A percentile compares a stretch with the other conserved stretches of the same genome.
Conservation (phyloP, 805 yeast genomes). For the Candida coleopterorum region DNA sequence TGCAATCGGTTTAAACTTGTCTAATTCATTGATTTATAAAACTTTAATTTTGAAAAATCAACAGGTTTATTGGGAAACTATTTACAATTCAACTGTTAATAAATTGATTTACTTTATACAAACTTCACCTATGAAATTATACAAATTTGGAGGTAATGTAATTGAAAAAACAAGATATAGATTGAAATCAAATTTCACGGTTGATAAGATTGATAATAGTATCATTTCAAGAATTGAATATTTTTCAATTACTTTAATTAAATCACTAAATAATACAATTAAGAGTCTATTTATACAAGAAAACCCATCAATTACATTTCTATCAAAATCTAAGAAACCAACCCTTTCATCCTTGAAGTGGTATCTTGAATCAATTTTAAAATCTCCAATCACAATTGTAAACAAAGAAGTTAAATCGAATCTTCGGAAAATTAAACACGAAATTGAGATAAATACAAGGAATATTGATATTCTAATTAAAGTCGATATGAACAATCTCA, state of each 20-base stretch:
- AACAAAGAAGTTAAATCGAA: conserved; percentile 23
- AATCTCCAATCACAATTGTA: conserved; percentile 18
- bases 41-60: conserved; percentile 30
- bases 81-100: conserved; percentile 19
- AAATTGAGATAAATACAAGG: conserved; percentile 20
- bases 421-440: conserved; percentile 15
- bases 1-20: conserved; percentile 21
- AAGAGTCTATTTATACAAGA: conserved; percentile 9
- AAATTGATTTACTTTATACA: conserved; percentile 32
- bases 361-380: conserved; percentile 9
- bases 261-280: conserved; percentile 8
- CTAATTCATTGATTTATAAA: conserved; percentile 30
- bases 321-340: conserved; percentile 4
- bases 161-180: conserved; percentile 1
- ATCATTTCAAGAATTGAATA: conserved; percentile 12
- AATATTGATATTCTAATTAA: conserved; percentile 23
- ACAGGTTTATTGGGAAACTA: conserved; percentile 30
- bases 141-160: conserved; percentile 11
- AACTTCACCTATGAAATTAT: conserved; percentile 25
- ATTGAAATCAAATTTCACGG: conserved; percentile 3
- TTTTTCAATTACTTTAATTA: conserved; percentile 4
- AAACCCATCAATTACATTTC: conserved; percentile 15
- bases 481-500: conserved; percentile 3
- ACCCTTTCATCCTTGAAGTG: neutral
- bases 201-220: conserved; percentile 13